These are phyloP conservation scores for Metroxylon sagu DNA, from an alignment of 176 grass and related monocot genomes.

Conservation along the genomic window DNA sequence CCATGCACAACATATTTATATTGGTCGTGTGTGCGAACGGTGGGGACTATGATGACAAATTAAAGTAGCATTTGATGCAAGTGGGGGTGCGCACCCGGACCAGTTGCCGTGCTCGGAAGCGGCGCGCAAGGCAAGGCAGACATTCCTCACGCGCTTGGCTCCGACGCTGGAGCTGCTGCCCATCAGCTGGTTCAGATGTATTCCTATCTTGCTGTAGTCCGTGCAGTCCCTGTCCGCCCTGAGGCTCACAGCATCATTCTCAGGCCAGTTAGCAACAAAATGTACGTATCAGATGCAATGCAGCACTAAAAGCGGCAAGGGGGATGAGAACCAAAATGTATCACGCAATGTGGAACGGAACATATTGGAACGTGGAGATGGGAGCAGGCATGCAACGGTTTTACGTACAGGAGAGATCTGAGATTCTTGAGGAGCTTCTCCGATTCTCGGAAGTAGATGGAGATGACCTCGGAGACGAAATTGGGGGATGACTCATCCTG, in stretches of 20 bases:
- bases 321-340: too few relatives aligned
- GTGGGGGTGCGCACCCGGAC: neutral
- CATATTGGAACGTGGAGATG: too few relatives aligned
- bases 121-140: slow-evolving; percentile 6
- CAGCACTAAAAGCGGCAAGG: too few relatives aligned
- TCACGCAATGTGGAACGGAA: too few relatives aligned
- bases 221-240: neutral
- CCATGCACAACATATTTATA: too few relatives aligned
- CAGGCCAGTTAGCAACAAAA: too few relatives aligned
- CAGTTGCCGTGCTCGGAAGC: slow-evolving; percentile 1
- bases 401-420: slow-evolving; percentile 1
- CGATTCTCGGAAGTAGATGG: slow-evolving; percentile 6
- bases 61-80: too few relatives aligned
- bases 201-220: slow-evolving; percentile 5
- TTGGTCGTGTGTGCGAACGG: too few relatives aligned
- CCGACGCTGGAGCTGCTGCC: slow-evolving; percentile 10
- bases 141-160: slow-evolving; percentile 1
- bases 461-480: slow-evolving; percentile 10
- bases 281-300: too few relatives aligned
- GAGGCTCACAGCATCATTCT: too few relatives aligned
- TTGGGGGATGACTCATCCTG: slow-evolving; percentile 10
- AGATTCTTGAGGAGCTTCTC: slow-evolving; percentile 8
- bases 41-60: too few relatives aligned
- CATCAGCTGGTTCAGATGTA: slow-evolving; percentile 3
- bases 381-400: too few relatives aligned